These are phyloP conservation scores for Henckelia pumila DNA, from an alignment of 257 asterid genomes.

Conservation along the genomic window DNA sequence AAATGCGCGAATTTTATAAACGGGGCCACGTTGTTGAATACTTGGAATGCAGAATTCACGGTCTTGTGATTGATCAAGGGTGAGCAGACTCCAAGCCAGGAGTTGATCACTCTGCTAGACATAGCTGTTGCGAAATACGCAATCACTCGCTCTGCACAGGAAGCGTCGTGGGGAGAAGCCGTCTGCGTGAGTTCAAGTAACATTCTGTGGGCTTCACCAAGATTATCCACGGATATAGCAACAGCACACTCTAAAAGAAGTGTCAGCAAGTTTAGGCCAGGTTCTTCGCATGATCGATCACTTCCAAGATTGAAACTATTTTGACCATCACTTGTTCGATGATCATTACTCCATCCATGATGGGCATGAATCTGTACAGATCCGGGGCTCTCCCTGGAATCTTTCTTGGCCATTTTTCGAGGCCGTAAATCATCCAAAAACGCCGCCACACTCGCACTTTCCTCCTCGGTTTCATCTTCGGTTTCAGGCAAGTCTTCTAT, in stretches of 20 bases:
- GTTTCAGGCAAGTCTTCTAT: conserved; percentile 53
- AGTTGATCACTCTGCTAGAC: conserved; percentile 68
- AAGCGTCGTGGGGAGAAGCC: conserved; percentile 52
- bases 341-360: conserved; percentile 15
- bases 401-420: conserved; percentile 30
- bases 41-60: conserved; percentile 55
- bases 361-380: conserved; percentile 12
- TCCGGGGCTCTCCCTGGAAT: conserved; percentile 27
- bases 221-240: conserved; percentile 65
- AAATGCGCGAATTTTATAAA: conserved; percentile 71
- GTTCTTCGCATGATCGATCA: conserved; percentile 28
- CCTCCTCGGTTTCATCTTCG: conserved; percentile 7
- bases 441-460: conserved; percentile 25
- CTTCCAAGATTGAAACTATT: neutral
- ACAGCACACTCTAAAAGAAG: conserved; percentile 71
- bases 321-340: conserved; percentile 11
- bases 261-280: conserved; percentile 43
- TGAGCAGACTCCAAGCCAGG: conserved; percentile 63
- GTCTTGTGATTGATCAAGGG: conserved; percentile 45
- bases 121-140: conserved; percentile 74
- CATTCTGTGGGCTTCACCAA: conserved; percentile 71
- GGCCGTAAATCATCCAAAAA: conserved; percentile 41
- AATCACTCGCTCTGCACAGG: conserved; percentile 69
- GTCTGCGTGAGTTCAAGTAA: conserved; percentile 62
- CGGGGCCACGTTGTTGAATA: conserved; percentile 61